Conservation (phyloP, 345 rosid species). For the Clausena lansium region DNA sequence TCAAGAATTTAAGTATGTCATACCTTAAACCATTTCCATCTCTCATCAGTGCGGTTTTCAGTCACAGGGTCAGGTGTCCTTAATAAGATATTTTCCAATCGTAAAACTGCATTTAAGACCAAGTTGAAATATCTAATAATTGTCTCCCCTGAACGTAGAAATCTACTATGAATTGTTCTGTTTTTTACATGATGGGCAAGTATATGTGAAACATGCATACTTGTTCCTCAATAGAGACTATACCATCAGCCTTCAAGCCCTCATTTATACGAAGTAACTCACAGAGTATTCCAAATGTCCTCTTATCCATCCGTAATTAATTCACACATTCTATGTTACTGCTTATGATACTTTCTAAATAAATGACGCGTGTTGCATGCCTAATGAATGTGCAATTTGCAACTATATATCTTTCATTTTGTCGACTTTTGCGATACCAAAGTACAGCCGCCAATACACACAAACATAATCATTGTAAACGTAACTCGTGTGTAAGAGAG, state of each 20-base stretch:
- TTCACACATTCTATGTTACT: no score
- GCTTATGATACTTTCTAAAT: no score
- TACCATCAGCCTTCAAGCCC: not conserved
- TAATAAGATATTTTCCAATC: not conserved
- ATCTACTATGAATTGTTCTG: not conserved
- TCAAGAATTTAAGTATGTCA: not conserved
- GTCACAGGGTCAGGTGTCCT: rapidly evolving
- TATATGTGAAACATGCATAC: not conserved
- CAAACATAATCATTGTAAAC: no score
- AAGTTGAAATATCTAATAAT: not conserved
- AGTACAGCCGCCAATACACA: no score
- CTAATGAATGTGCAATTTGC: no score
- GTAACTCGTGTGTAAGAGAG: no score
- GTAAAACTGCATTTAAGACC: not conserved
- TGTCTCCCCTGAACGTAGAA: not conserved
- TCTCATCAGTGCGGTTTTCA: not conserved
- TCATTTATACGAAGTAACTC: not conserved
- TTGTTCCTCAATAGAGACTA: not conserved
- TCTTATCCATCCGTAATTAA: no score
- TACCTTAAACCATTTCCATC: not conserved
- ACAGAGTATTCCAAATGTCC: no score
- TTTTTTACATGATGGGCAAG: no score
- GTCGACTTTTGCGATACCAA: no score
- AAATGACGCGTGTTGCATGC: no score
- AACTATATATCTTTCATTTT: no score